These are phyloP conservation scores for Tricharina praecox DNA, from an alignment of 495 filamentous ascomycete genomes.

Conservation along the genomic window DNA sequence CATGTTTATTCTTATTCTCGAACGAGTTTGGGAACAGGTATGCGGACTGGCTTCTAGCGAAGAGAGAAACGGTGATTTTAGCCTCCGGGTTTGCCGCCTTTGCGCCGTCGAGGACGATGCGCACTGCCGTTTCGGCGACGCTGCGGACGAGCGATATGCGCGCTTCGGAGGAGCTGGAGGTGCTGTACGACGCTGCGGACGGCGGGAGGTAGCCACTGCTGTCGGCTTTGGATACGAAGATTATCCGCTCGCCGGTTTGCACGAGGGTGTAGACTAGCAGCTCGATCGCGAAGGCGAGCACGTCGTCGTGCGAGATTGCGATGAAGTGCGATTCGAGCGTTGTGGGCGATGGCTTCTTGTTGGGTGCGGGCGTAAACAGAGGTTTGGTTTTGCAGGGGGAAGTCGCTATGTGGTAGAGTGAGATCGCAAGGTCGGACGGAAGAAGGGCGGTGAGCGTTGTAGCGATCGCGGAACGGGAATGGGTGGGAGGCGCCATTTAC, in stretches of 20 bases:
- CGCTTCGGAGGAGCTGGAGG: conserved; percentile 1
- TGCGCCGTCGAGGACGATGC: conserved; percentile 49
- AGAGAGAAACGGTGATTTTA: conserved; percentile 49
- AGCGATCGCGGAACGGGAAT: conserved; percentile 23
- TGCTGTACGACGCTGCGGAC: conserved; percentile 15
- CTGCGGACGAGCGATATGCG: conserved; percentile 48
- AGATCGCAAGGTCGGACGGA: conserved; percentile 51
- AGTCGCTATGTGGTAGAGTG: conserved; percentile 74
- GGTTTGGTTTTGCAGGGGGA: conserved; percentile 53
- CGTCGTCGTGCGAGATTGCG: conserved; percentile 42
- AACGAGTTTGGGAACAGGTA: conserved; percentile 89
- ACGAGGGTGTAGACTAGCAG: conserved; percentile 48
- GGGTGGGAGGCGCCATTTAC: neutral
- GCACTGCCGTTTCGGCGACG: conserved; percentile 57
- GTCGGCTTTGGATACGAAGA: conserved; percentile 95
- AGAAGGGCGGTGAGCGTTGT: conserved; percentile 48
- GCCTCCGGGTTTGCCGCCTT: conserved; percentile 55
- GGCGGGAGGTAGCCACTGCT: conserved; percentile 68
- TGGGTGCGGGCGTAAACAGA: conserved; percentile 64
- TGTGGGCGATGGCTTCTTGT: conserved; percentile 49
- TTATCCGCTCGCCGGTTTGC: conserved; percentile 46
- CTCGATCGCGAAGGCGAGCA: conserved; percentile 48
- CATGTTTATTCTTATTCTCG: conserved; percentile 71
- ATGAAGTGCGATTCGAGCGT: conserved; percentile 84
- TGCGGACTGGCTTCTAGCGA: conserved; percentile 80